phyloP scores from a whole-genome alignment of 2,329 filamentous ascomycete genomes.

The Gnomoniopsis sp. region DNA sequence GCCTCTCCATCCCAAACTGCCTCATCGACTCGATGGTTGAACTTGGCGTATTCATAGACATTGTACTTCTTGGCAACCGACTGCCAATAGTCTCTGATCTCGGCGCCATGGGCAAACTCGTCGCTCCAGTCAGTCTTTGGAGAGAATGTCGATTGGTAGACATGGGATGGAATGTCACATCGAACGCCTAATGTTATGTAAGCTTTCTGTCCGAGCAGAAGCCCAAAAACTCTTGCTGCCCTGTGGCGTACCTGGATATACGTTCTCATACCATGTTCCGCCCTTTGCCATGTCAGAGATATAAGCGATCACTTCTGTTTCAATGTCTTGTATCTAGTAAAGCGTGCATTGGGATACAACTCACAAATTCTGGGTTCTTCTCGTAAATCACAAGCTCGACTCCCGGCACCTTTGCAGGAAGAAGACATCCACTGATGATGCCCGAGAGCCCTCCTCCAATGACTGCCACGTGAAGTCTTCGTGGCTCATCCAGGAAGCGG shows the following conservation, averaged over 20 bases:
- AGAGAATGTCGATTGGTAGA: conserved; percentile 66
- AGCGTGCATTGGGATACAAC: conserved; percentile 24
- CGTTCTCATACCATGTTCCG: conserved; percentile 53
- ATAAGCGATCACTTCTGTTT: background rate
- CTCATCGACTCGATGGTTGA: conserved; percentile 52
- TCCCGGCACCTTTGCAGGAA: conserved; percentile 66
- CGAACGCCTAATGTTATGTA: conserved; percentile 40
- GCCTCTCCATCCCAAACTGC: conserved; percentile 53
- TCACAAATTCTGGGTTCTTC: conserved; percentile 64
- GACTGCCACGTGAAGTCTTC: conserved; percentile 52
- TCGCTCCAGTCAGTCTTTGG: conserved; percentile 69
- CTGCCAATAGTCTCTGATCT: conserved; percentile 68
- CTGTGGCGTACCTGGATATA: conserved; percentile 47
- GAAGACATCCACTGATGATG: conserved; percentile 60
- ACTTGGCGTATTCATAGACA: conserved; percentile 56
- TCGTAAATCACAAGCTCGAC: conserved; percentile 65
- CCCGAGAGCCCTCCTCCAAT: conserved; percentile 64
- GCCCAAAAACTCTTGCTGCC: background rate
- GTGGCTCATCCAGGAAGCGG: conserved; percentile 43
- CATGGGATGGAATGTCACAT: conserved; percentile 67
- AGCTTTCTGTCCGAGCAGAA: background rate
- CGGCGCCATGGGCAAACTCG: conserved; percentile 62
- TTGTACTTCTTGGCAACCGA: conserved; percentile 59
- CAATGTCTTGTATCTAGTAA: background rate
- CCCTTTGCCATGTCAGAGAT: conserved; percentile 30